Percentiles rank a stretch among this genome's conserved stretches.
Evolutionary conservation across 768 basidiomycete genomes (phyloP).

Genomic region (Gautieria morchelliformis): DNA sequence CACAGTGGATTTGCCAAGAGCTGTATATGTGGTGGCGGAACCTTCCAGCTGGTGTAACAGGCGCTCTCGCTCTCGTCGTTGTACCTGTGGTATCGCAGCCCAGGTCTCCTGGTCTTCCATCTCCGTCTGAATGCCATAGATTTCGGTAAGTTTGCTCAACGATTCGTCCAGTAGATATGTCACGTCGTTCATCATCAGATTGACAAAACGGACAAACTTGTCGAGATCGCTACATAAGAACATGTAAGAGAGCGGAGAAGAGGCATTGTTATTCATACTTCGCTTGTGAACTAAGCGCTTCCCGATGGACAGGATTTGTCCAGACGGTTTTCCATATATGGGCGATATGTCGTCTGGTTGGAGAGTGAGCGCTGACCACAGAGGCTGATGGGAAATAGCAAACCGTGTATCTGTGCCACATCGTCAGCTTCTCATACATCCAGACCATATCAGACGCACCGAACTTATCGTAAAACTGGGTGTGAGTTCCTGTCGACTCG

Average conservation of each 20-base stretch:
- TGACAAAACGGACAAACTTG: conserved; percentile 91
- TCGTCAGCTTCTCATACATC: conserved; percentile 3
- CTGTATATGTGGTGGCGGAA: conserved; percentile 77
- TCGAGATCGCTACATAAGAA: conserved; percentile 58
- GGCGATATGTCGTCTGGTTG: conserved; percentile 71
- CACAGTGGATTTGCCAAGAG: conserved; percentile 83
- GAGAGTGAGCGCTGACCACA: background rate
- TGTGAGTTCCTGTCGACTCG: conserved; percentile 93
- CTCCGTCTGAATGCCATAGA: conserved; percentile 75
- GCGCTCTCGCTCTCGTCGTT: conserved; percentile 78
- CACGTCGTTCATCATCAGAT: conserved; percentile 98
- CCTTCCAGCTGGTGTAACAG: conserved; percentile 74
- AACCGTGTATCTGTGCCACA: conserved; percentile 41
- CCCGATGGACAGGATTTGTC: conserved; percentile 82
- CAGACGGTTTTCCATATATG: conserved; percentile 84
- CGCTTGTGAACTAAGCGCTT: conserved; percentile 75
- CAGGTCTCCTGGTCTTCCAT: conserved; percentile 72
- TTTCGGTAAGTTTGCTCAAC: conserved; percentile 78
- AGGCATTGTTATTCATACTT: conserved; percentile 36
- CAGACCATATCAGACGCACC: conserved; percentile 40
- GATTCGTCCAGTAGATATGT: conserved; percentile 98
- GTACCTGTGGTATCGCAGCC: conserved; percentile 51
- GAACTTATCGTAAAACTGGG: conserved; percentile 98
- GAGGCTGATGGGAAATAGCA: conserved; percentile 10
- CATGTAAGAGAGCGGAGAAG: background rate